Evolutionary conservation across 495 filamentous ascomycete genomes (phyloP).

Genomic region (Penicillium argentinense): DNA sequence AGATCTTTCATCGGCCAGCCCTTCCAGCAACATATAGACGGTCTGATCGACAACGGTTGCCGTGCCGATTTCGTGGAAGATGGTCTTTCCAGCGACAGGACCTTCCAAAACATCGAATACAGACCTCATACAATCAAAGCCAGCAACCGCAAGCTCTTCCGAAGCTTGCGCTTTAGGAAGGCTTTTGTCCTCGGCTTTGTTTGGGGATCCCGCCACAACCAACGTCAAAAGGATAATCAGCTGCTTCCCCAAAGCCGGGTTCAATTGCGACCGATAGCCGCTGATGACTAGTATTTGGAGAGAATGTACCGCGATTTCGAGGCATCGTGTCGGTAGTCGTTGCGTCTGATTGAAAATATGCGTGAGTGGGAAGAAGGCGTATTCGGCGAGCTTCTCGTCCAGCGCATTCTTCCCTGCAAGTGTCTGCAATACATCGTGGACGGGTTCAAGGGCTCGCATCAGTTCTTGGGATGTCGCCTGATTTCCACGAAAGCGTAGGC

Average conservation of each 20-base stretch:
- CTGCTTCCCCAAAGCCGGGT: conserved; percentile 72
- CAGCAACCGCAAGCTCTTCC: conserved; percentile 66
- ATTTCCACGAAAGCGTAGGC: conserved; percentile 58
- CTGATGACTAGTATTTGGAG: conserved; percentile 67
- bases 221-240: conserved; percentile 83
- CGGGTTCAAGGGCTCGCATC: conserved; percentile 49
- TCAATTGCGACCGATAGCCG: conserved; percentile 72
- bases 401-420: conserved; percentile 55
- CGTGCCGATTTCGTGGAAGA: conserved; percentile 54
- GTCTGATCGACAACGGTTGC: conserved; percentile 77
- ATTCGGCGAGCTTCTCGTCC: conserved; percentile 85
- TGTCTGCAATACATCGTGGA: conserved; percentile 52
- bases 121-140: conserved; percentile 55
- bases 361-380: conserved; percentile 89
- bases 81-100: conserved; percentile 51
- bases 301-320: conserved; percentile 75
- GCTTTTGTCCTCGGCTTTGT: conserved; percentile 35
- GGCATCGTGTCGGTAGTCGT: conserved; percentile 64
- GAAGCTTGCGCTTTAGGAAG: conserved; percentile 44
- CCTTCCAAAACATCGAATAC: conserved; percentile 49
- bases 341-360: conserved; percentile 80
- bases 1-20: conserved; percentile 57
- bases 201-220: conserved; percentile 68
- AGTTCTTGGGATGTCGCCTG: conserved; percentile 55
- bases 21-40: conserved; percentile 78